Conservation (phyloP, 768 basidiomycete species). For the Rhodotorula kratochvilovae region DNA sequence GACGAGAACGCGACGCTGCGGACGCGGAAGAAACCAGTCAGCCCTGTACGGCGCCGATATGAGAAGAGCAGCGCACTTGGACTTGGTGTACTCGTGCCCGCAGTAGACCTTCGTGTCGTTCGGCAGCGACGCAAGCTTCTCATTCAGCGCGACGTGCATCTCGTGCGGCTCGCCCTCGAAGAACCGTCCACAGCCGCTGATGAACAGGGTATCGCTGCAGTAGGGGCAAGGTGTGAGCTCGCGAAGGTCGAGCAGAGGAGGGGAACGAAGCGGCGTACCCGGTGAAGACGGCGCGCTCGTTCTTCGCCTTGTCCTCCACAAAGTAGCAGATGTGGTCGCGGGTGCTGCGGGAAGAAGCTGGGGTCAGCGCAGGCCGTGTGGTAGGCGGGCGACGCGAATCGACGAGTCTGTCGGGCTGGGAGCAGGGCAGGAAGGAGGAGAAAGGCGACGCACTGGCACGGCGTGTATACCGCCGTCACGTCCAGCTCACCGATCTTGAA, state of each 20-base stretch:
- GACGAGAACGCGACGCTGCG: constrained; percentile 31
- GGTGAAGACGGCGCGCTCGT: constrained; percentile 76
- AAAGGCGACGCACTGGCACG: constrained; percentile 27
- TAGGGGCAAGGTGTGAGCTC: constrained; percentile 29
- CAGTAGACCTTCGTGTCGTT: constrained; percentile 74
- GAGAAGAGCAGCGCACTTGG: constrained; percentile 22
- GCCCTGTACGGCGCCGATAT: not conserved
- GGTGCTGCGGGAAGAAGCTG: constrained; percentile 94
- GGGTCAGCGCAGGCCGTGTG: too few species aligned
- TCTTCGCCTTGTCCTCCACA: constrained; percentile 58
- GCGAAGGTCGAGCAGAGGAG: not conserved
- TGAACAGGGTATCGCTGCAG: constrained; percentile 50
- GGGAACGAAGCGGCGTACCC: constrained; percentile 53
- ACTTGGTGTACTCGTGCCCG: constrained; percentile 83
- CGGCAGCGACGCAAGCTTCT: constrained; percentile 66
- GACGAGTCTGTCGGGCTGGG: too few species aligned
- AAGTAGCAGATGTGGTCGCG: constrained; percentile 93
- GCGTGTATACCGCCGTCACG: constrained; percentile 44
- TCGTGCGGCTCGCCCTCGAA: constrained; percentile 63
- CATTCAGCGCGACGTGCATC: constrained; percentile 72
- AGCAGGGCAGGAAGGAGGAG: not conserved
- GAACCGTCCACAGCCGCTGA: constrained; percentile 78
- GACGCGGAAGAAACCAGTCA: not conserved
- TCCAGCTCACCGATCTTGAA: constrained; percentile 60
- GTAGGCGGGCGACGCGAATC: too few species aligned